Evolutionary conservation across 176 grass and related monocot species (phyloP), one percentile per base, ranked within the genome.

Genomic region (bread wheat (Triticum aestivum)): DNA sequence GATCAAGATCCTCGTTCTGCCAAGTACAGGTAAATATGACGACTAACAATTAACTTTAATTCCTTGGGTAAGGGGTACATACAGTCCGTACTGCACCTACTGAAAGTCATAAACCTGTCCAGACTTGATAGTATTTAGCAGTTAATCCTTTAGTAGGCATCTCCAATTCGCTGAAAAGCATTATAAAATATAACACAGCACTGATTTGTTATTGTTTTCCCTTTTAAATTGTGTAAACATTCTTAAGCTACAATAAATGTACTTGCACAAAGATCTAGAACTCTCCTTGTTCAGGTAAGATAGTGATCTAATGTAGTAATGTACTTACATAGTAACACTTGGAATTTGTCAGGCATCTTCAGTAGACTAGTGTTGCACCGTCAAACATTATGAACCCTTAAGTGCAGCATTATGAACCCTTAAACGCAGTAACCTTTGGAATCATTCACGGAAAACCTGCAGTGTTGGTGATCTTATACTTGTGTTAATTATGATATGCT

Each of bases 1-100:
- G 93, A 92, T 89, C 88, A 98, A 80, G 96, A 98, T 87, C 96
- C 96, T 86, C 90, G 86, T 81, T 96, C 96, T 79, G 88, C 91
- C 51, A 96, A 96, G 79, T 96, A 96, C 93, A 89, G 96, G 96
- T 96, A 35, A 33, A 35, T 84, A 51, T 75, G 66, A 75, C 14
- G 45, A 23, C 1, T 45, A 79, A 73, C 6, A 10, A 20, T 14
- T 77, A 75, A 73, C 24, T 20, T 78, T 66, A 44, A 35, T 27
- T 59, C 32, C 27, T 5, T 12, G 56, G n/a, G 14, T 23, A 78
- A 78, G 52, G n/a, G 11, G 27, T 81, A 44, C 15, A 23, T 71
- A 29, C 52, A 61, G 21, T 78, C 33, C 20, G 64, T 52, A 24
- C 5, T 26, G 54, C 67, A 8, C 65, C 58, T 73, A 15, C 63